A percentile compares a stretch with the other conserved stretches of the same genome.
phyloP scores from a whole-genome alignment of 371 early-diverging fungal species.

The Mucor piriformis region DNA sequence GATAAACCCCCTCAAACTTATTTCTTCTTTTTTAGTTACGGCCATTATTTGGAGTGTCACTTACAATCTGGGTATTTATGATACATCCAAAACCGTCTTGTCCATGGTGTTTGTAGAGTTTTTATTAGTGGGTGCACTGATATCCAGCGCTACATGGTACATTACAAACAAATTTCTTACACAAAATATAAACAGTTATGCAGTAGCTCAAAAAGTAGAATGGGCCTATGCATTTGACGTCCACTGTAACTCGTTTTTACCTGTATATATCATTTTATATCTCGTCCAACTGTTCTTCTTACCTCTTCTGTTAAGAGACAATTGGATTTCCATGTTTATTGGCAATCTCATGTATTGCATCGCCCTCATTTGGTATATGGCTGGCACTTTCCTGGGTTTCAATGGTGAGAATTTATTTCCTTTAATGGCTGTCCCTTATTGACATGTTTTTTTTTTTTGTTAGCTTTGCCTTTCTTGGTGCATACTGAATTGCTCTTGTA shows the following conservation, averaged over 20 bases:
- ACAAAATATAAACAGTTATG: slow-evolving; percentile 72
- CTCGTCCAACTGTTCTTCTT: slow-evolving; percentile 90
- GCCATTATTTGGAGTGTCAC: slow-evolving; percentile 78
- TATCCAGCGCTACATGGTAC: slow-evolving; percentile 73
- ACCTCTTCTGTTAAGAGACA: slow-evolving; percentile 67
- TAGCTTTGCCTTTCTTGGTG: slow-evolving; percentile 88
- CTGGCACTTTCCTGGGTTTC: slow-evolving; percentile 86
- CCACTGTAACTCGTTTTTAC: slow-evolving; percentile 92
- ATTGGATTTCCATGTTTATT: slow-evolving; percentile 78
- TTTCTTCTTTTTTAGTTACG: too few species aligned
- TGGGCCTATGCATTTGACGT: slow-evolving; percentile 94
- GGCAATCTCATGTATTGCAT: slow-evolving; percentile 86
- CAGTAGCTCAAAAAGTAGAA: slow-evolving; percentile 86
- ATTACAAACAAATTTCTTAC: slow-evolving; percentile 81
- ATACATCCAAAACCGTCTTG: slow-evolving; percentile 65
- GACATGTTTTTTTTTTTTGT: not conserved
- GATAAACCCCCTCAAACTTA: too few species aligned
- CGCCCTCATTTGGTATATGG: slow-evolving; percentile 76
- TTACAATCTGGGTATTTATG: slow-evolving; percentile 61
- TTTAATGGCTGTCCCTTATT: not conserved
- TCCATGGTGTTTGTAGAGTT: slow-evolving; percentile 82
- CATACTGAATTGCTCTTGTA: slow-evolving; percentile 87
- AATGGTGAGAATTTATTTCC: slow-evolving; percentile 59
- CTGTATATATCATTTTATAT: slow-evolving; percentile 80
- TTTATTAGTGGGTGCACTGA: slow-evolving; percentile 66